Evolutionary conservation across 164 flowering plant species (phyloP).

Genomic region (Euptelea pleiosperma): DNA sequence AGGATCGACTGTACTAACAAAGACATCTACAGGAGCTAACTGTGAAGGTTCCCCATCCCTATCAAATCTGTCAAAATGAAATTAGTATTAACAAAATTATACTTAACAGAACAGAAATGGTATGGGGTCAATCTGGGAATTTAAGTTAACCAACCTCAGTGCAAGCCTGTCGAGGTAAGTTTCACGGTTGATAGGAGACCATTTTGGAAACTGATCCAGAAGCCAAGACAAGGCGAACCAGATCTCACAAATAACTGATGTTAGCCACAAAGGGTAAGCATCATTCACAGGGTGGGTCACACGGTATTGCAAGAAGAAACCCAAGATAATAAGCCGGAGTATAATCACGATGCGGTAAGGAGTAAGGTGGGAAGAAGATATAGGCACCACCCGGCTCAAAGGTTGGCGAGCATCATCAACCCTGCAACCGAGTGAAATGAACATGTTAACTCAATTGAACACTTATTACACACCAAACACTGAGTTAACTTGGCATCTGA

Average conservation of each 20-base stretch:
- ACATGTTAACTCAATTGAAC: neutral
- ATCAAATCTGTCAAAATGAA: constrained; percentile 54
- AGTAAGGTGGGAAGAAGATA: constrained; percentile 75
- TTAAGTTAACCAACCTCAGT: constrained; percentile 54
- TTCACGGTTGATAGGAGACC: constrained; percentile 94
- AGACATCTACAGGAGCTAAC: constrained; percentile 85
- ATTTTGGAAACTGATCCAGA: constrained; percentile 97
- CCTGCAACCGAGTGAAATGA: constrained; percentile 41
- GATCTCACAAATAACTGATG: constrained; percentile 93
- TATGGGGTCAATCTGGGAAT: neutral
- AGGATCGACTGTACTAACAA: constrained; percentile 99
- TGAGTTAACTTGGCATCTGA: neutral
- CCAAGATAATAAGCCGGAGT: constrained; percentile 86
- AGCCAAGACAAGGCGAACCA: constrained; percentile 99
- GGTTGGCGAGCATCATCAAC: constrained; percentile 91
- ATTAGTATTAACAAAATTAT: neutral
- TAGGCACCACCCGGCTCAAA: constrained; percentile 79
- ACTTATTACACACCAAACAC: neutral
- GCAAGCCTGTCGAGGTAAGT: constrained; percentile 95
- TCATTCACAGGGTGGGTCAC: constrained; percentile 80
- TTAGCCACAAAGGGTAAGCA: constrained; percentile 91
- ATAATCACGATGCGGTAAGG: constrained; percentile 95
- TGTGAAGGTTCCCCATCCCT: constrained; percentile 95
- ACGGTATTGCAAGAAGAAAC: constrained; percentile 91
- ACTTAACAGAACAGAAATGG: neutral